Conservation (phyloP, 768 basidiomycete species). For the Lactarius psammicola region DNA sequence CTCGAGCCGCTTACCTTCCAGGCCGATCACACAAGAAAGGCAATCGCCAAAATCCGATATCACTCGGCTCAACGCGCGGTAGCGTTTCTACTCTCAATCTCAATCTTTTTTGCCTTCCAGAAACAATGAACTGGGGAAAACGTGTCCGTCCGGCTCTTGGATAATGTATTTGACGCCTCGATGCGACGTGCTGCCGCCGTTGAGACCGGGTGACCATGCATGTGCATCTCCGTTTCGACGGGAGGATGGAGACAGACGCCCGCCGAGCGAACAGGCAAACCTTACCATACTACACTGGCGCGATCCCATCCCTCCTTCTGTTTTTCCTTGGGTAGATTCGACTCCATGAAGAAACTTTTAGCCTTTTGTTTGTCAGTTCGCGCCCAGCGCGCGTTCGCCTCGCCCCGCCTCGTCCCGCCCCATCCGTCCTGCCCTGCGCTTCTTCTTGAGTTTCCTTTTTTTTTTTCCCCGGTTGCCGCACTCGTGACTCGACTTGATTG, state of each 20-base stretch:
- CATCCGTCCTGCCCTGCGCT: not conserved
- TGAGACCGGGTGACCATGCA: not conserved
- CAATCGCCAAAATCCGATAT: not conserved
- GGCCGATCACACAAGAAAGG: slow-evolving; percentile 6
- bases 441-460: not conserved
- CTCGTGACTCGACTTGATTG: not conserved
- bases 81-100: not conserved
- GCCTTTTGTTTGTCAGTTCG: not conserved
- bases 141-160: not conserved
- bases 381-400: not conserved
- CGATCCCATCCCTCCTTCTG: not conserved
- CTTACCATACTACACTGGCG: not conserved
- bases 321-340: not conserved
- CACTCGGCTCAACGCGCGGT: not conserved
- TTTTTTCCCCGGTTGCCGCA: not conserved
- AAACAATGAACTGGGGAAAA: not conserved
- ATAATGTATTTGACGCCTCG: not conserved
- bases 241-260: too few relatives aligned
- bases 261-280: too few relatives aligned
- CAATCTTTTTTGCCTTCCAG: not conserved
- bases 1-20: not conserved
- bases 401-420: not conserved
- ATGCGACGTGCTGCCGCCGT: not conserved
- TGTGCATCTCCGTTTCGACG: not conserved
- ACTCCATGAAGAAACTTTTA: not conserved